A percentile compares a stretch with the other conserved stretches of the same genome.
phyloP scores from a whole-genome alignment of 345 rosid species.

The Pugionium cornutum region DNA sequence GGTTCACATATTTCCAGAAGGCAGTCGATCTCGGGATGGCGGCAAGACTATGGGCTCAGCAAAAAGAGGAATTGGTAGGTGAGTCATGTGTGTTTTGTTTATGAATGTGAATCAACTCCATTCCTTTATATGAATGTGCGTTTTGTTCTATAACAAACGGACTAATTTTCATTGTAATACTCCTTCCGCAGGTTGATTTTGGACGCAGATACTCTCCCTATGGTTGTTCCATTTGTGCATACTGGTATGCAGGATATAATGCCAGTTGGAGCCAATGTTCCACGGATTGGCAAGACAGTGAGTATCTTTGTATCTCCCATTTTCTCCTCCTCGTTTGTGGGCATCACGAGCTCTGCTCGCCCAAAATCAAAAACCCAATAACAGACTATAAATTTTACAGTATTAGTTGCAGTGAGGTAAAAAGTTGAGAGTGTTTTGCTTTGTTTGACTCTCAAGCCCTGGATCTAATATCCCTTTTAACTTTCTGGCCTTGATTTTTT shows the following conservation, averaged over 20 bases:
- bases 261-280: conserved; percentile 89
- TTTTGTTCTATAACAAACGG: background rate
- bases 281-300: conserved; percentile 90
- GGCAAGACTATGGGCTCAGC: conserved; percentile 80
- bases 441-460: background rate
- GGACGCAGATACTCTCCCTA: conserved; percentile 76
- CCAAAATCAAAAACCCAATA: background rate
- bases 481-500: background rate
- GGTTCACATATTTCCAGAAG: conserved; percentile 99
- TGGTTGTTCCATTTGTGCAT: conserved; percentile 93
- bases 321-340: background rate
- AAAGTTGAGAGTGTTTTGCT: background rate
- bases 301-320: conserved; percentile 24
- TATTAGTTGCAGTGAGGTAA: too few species aligned
- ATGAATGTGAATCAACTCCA: too few species aligned
- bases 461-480: too few species aligned
- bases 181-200: conserved; percentile 63
- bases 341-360: background rate
- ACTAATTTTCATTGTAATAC: background rate
- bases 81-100: conserved; percentile 28
- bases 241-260: conserved; percentile 94
- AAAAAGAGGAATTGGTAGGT: conserved; percentile 98
- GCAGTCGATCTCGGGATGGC: conserved; percentile 92
- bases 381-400: background rate
- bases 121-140: background rate